phyloP scores from a whole-genome alignment of 2,329 filamentous ascomycete genomes.

The Sclerotinia sclerotiorum region DNA sequence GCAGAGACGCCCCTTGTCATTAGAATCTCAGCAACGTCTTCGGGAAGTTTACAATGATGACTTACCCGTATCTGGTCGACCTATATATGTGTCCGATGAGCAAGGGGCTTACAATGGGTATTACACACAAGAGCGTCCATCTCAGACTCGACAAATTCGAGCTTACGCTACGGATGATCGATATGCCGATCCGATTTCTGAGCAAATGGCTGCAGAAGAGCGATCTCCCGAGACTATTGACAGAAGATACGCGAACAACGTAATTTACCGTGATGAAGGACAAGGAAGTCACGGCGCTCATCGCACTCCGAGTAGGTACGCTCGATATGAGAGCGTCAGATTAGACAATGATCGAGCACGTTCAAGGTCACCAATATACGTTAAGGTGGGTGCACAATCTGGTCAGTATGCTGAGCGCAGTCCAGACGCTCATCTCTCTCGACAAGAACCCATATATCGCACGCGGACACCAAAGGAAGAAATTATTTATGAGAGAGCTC shows the following conservation, averaged over 20 bases:
- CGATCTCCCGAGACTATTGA: constrained; percentile 40
- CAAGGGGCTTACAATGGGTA: constrained; percentile 27
- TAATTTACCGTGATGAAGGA: constrained; percentile 41
- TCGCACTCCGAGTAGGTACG: constrained; percentile 39
- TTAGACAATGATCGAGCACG: constrained; percentile 39
- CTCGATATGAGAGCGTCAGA: constrained; percentile 41
- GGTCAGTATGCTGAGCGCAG: constrained; percentile 41
- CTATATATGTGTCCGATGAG: constrained; percentile 23
- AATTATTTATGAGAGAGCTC: constrained; percentile 37
- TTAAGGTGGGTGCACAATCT: constrained; percentile 35
- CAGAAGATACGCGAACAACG: constrained; percentile 40
- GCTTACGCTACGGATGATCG: constrained; percentile 35
- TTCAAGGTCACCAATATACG: constrained; percentile 42
- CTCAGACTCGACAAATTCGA: constrained; percentile 29
- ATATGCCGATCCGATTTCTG: constrained; percentile 29
- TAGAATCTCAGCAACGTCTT: constrained; percentile 27
- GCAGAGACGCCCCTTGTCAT: constrained; percentile 26
- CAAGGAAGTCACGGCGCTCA: constrained; percentile 36
- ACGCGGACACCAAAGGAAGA: constrained; percentile 38
- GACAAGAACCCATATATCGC: constrained; percentile 39
- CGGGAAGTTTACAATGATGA: constrained; percentile 30
- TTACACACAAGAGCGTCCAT: constrained; percentile 29
- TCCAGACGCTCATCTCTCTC: constrained; percentile 33
- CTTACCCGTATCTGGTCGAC: constrained; percentile 23
- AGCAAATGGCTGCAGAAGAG: constrained; percentile 30